These are phyloP conservation scores for Fragaria vesca DNA, from an alignment of 306 rosid genomes.

Conservation along the genomic window DNA sequence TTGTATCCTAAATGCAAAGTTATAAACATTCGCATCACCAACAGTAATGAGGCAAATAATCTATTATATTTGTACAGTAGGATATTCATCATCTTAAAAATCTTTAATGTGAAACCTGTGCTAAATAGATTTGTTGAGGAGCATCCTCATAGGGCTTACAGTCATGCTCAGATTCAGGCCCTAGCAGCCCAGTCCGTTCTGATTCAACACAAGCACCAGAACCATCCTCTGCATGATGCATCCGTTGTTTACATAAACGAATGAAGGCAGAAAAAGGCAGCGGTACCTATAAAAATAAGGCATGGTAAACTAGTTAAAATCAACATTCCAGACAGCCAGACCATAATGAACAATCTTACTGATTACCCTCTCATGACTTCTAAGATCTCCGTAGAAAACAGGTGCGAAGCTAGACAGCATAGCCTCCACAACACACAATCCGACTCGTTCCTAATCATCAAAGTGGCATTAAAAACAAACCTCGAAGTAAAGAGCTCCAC, in stretches of 20 bases:
- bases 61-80: conserved; percentile 11
- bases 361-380: conserved; percentile 85
- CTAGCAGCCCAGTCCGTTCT: conserved; percentile 22
- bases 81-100: conserved; percentile 15
- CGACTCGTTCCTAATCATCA: conserved; percentile 55
- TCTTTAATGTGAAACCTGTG: conserved; percentile 62
- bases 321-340: conserved; percentile 6
- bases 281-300: conserved; percentile 56
- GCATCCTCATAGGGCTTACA: conserved; percentile 45
- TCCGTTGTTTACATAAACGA: conserved; percentile 56
- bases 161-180: conserved; percentile 25
- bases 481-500: not conserved
- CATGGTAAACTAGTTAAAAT: conserved; percentile 4
- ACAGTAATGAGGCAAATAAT: conserved; percentile 9
- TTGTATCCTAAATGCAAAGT: not conserved
- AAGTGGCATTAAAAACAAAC: not conserved
- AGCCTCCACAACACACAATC: conserved; percentile 77
- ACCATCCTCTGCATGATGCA: conserved; percentile 32
- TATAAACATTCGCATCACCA: conserved; percentile 4
- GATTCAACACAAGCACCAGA: conserved; percentile 25
- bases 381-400: conserved; percentile 82
- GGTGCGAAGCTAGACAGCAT: conserved; percentile 79
- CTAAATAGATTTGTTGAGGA: conserved; percentile 76
- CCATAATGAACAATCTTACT: not conserved
- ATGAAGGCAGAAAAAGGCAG: conserved; percentile 72